Base-by-base conservation (phyloP, 768 basidiomycete genomes). In the Termitomyces sp. region DNA sequence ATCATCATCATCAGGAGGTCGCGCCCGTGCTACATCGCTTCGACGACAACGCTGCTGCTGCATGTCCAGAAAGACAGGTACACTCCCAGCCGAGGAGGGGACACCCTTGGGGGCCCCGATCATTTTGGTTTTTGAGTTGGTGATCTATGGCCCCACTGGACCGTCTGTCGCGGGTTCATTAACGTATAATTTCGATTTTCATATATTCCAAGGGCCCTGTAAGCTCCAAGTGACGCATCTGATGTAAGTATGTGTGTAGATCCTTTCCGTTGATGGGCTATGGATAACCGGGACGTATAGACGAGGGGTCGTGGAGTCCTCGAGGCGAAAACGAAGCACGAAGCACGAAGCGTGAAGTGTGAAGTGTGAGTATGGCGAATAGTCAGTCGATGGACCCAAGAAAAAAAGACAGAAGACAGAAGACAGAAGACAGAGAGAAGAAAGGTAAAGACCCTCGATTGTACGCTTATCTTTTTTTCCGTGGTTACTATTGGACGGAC, bases 51-150 rank as follows among this genome's bases (percentile, higher is more conserved):
- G 39, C 3, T 39, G 39, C 7, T n/a, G 39, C 17, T n/a, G 23
- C 45, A 23, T 32, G 46, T 21, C 16, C n/a, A 10, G 32, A 11
- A 28, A 28, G 28, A 28, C 2, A 28, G 28, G n/a, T n/a, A n/a
- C n/a, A n/a, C n/a, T n/a, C n/a, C n/a, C n/a, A n/a, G n/a, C n/a
- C n/a, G n/a, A n/a, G n/a, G n/a, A n/a, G n/a, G n/a, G n/a, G n/a
- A n/a, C n/a, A n/a, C n/a, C n/a, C n/a, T n/a, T n/a, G n/a, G 28
- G 8, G 10, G 3, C 10, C 11, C 32, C 48, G 48, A 40, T 39
- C 19, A 21, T 56, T 52, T 51, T 25, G 30, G 44, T 57, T 57
- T 52, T 53, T 57, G 52, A 48, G 39, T 58, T 51, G 52, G 21
- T 3, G 3, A 45, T 45, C 5, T 28, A n/a, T 17, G 27, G 27